phyloP scores from a whole-genome alignment of 2,329 filamentous ascomycete genomes.

The Alternaria angustiovoidea region DNA sequence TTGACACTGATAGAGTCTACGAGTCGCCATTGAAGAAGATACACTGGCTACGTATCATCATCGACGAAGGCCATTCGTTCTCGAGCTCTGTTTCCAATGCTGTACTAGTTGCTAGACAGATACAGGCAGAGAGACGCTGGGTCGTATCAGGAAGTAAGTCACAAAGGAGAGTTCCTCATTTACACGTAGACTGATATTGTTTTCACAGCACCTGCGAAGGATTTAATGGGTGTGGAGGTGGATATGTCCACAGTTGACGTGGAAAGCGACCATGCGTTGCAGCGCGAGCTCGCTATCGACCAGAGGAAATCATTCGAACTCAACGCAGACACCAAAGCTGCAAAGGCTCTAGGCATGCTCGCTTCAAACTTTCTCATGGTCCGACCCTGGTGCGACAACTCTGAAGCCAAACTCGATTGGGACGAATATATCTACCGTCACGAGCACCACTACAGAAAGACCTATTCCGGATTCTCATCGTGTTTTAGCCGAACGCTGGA shows the following conservation, averaged over 20 bases:
- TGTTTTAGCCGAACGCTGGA: slow-evolving; percentile 76
- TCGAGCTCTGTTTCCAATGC: slow-evolving; percentile 72
- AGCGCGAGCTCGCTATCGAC: slow-evolving; percentile 48
- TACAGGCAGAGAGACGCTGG: slow-evolving; percentile 76
- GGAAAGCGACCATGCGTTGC: slow-evolving; percentile 29
- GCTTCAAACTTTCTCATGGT: slow-evolving; percentile 75
- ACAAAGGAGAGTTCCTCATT: neutral
- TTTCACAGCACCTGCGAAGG: slow-evolving; percentile 72
- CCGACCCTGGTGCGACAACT: slow-evolving; percentile 77
- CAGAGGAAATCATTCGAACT: slow-evolving; percentile 52
- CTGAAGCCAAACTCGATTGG: slow-evolving; percentile 74
- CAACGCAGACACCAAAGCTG: slow-evolving; percentile 49
- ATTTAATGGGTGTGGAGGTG: slow-evolving; percentile 78
- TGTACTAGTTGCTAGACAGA: slow-evolving; percentile 63
- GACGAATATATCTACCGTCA: slow-evolving; percentile 70
- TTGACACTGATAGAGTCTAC: slow-evolving; percentile 54
- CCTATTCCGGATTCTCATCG: slow-evolving; percentile 62
- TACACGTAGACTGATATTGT: neutral
- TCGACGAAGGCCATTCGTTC: slow-evolving; percentile 90
- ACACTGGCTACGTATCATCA: slow-evolving; percentile 87
- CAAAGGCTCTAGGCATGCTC: slow-evolving; percentile 70
- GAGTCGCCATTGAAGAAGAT: slow-evolving; percentile 72
- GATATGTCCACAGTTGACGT: slow-evolving; percentile 55
- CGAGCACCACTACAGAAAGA: slow-evolving; percentile 59
- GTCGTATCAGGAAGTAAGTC: slow-evolving; percentile 77